phyloP scores from a whole-genome alignment of 106 monocot species.

The Amphibolis antarctica region DNA sequence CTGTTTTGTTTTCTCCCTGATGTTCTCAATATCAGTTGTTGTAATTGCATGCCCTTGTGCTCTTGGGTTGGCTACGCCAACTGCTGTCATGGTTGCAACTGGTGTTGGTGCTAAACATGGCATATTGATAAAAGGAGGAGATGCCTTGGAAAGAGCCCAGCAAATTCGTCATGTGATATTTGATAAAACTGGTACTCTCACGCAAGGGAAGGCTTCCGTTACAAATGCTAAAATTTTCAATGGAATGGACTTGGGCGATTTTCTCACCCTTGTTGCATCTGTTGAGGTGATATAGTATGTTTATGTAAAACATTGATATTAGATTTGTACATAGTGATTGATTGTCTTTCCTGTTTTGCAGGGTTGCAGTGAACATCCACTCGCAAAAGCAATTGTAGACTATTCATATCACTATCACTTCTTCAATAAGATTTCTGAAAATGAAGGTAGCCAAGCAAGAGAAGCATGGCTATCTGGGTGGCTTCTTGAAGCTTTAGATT shows the following conservation, averaged over 20 bases:
- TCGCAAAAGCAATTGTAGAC: conserved; percentile 66
- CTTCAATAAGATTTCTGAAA: conserved; percentile 34
- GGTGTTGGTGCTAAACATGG: conserved; percentile 96
- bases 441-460: conserved; percentile 10
- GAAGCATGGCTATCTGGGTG: conserved; percentile 53
- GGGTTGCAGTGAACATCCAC: conserved; percentile 85
- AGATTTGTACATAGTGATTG: background rate
- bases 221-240: conserved; percentile 57
- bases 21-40: conserved; percentile 90
- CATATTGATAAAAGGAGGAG: conserved; percentile 87
- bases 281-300: conserved; percentile 45
- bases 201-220: conserved; percentile 59
- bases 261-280: conserved; percentile 61
- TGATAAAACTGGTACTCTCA: conserved; percentile 91
- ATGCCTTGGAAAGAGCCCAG: conserved; percentile 87
- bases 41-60: conserved; percentile 97
- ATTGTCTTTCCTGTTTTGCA: conserved; percentile 10
- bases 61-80: conserved; percentile 87
- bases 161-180: conserved; percentile 72
- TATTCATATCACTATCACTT: conserved; percentile 75
- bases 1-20: conserved; percentile 75
- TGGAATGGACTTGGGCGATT: conserved; percentile 32
- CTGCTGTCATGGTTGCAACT: conserved; percentile 98
- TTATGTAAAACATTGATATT: background rate
- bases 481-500: conserved; percentile 71